Evolutionary conservation across 176 grass and related monocot species (phyloP).

Genomic region (Musa beccarii): DNA sequence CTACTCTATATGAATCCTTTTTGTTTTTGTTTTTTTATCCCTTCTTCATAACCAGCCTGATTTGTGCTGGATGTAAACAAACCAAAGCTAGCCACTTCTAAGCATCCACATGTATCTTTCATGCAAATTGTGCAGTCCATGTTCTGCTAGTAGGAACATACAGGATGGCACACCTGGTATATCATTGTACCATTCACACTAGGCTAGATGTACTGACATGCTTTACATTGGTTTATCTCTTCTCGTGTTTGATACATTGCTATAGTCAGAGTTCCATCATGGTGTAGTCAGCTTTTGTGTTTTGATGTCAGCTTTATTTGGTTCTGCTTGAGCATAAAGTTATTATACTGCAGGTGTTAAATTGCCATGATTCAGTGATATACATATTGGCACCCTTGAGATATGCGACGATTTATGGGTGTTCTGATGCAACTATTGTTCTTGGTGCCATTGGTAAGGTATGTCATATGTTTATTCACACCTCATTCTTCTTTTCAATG

Average conservation of each 20-base stretch:
- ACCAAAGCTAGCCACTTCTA: too few relatives aligned
- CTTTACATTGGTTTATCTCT: background rate
- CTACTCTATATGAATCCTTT: too few relatives aligned
- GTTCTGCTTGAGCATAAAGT: background rate
- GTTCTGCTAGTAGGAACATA: too few relatives aligned
- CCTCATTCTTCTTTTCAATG: background rate
- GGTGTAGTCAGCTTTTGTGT: background rate
- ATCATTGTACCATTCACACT: too few relatives aligned
- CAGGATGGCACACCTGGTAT: too few relatives aligned
- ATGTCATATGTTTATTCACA: background rate
- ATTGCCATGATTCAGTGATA: slow-evolving; percentile 25
- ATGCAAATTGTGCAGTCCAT: too few relatives aligned
- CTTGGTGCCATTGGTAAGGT: slow-evolving; percentile 28
- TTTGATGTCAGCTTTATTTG: background rate
- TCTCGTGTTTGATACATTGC: background rate
- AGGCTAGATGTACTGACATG: background rate
- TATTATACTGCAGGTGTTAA: slow-evolving; percentile 21
- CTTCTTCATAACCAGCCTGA: too few relatives aligned
- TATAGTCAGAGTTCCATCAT: background rate
- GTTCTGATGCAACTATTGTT: slow-evolving; percentile 28
- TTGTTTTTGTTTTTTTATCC: too few relatives aligned
- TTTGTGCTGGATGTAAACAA: too few relatives aligned
- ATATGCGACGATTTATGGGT: slow-evolving; percentile 27
- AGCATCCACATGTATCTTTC: too few relatives aligned
- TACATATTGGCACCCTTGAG: slow-evolving; percentile 23